phyloP scores from a whole-genome alignment of 2,329 filamentous ascomycete genomes.

The Ascochyta rabiei region DNA sequence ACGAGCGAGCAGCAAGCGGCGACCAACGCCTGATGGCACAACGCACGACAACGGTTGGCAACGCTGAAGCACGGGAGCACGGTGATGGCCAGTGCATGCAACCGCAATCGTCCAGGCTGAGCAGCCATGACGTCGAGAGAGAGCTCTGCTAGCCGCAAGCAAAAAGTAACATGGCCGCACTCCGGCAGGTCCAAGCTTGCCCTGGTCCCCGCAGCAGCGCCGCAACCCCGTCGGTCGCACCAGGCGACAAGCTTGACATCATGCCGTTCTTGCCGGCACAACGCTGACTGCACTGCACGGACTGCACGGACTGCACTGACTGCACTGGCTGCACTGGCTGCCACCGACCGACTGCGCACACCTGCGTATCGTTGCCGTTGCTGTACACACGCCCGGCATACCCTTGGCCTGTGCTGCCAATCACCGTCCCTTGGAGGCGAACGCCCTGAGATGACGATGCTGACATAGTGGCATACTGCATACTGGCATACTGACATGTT shows the following conservation, averaged over 20 bases:
- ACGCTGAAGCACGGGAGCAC: not conserved
- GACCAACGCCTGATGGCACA: too few species aligned
- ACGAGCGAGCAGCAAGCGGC: too few species aligned
- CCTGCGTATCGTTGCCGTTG: constrained; percentile 2
- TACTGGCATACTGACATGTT: too few species aligned
- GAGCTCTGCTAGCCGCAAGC: constrained; percentile 2
- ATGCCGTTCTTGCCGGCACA: constrained; percentile 11
- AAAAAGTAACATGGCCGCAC: constrained; percentile 4
- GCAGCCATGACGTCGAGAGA: constrained; percentile 13
- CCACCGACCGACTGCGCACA: not conserved
- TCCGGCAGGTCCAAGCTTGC: not conserved
- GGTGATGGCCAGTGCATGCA: constrained; percentile 8
- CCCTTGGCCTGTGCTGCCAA: not conserved
- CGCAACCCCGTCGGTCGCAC: constrained; percentile 15
- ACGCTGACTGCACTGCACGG: too few species aligned
- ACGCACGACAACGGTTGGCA: constrained; percentile 1
- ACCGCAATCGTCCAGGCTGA: constrained; percentile 12
- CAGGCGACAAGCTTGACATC: constrained; percentile 10
- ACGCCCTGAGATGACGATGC: constrained; percentile 5
- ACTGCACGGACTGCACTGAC: not conserved
- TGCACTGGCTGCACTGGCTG: not conserved
- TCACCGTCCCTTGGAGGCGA: not conserved
- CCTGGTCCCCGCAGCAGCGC: constrained; percentile 11
- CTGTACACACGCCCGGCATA: not conserved
- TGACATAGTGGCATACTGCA: not conserved